Evolutionary conservation across 352 stramenopile species (phyloP).

Genomic region (Pythium periplocum): DNA sequence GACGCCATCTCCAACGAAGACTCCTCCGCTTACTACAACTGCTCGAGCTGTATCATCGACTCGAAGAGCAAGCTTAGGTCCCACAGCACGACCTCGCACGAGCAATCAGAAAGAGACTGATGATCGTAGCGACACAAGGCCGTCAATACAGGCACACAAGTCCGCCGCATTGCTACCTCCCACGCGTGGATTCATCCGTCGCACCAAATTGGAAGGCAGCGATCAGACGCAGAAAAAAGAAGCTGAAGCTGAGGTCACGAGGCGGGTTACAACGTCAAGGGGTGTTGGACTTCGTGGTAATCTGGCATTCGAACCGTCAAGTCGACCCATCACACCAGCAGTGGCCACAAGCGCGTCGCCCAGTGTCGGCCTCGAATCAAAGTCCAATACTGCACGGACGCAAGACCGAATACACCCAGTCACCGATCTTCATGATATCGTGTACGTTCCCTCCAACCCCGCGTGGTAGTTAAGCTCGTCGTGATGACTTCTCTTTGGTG

Average conservation of each 20-base stretch:
- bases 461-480: not conserved
- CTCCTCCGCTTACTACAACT: too few species aligned
- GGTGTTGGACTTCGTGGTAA: not conserved
- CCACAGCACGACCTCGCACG: not conserved
- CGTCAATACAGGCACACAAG: too few species aligned
- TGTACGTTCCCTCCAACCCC: not conserved
- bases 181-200: not conserved
- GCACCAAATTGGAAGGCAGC: not conserved
- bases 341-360: not conserved
- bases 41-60: too few species aligned
- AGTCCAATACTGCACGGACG: not conserved
- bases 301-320: not conserved
- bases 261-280: not conserved
- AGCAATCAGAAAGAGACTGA: not conserved
- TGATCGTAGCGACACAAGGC: not conserved
- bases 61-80: too few species aligned
- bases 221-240: not conserved
- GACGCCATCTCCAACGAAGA: too few species aligned
- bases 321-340: not conserved
- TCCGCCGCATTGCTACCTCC: not conserved
- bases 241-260: not conserved
- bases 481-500: slow-evolving; percentile 1
- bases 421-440: too few species aligned
- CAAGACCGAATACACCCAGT: not conserved
- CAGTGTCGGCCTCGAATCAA: not conserved